A percentile compares a stretch with the other conserved stretches of the same genome.
These are phyloP conservation scores for Rutstroemia sp. DNA, from an alignment of 2,329 filamentous ascomycete species.

Conservation along the genomic window DNA sequence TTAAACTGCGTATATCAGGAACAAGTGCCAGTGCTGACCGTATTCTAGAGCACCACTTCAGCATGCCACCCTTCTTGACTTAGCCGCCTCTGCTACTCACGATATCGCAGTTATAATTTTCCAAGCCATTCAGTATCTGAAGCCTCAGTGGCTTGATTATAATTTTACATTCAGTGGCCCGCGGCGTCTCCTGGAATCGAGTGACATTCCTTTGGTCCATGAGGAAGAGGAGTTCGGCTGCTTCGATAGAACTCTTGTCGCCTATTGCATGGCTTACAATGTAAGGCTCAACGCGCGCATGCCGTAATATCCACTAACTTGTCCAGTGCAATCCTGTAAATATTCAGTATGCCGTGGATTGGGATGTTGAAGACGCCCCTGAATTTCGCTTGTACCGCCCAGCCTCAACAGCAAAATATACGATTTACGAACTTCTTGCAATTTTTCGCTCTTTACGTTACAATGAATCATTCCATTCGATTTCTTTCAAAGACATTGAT, in stretches of 20 bases:
- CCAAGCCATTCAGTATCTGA: constrained; percentile 53
- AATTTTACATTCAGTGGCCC: constrained; percentile 57
- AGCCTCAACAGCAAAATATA: constrained; percentile 46
- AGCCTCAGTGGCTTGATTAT: constrained; percentile 57
- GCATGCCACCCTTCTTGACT: constrained; percentile 45
- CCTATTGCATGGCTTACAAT: constrained; percentile 63
- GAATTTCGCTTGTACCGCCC: constrained; percentile 57
- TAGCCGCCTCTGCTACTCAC: constrained; percentile 56
- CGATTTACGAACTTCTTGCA: constrained; percentile 55
- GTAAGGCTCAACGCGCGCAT: constrained; percentile 29
- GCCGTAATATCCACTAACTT: neutral
- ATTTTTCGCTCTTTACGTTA: constrained; percentile 64
- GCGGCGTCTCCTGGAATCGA: constrained; percentile 42
- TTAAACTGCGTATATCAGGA: neutral
- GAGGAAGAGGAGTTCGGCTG: constrained; percentile 52
- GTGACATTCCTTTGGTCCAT: constrained; percentile 35
- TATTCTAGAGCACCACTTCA: constrained; percentile 40
- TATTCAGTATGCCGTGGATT: constrained; percentile 55
- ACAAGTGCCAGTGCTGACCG: neutral
- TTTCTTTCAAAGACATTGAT: constrained; percentile 58
- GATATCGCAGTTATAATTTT: constrained; percentile 58
- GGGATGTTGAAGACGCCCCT: constrained; percentile 57
- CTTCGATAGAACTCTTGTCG: constrained; percentile 60
- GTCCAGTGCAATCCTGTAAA: constrained; percentile 48
- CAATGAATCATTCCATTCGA: constrained; percentile 60